Evolutionary conservation across 2,329 filamentous ascomycete species (phyloP).

Genomic region (Dactylellina sp.): DNA sequence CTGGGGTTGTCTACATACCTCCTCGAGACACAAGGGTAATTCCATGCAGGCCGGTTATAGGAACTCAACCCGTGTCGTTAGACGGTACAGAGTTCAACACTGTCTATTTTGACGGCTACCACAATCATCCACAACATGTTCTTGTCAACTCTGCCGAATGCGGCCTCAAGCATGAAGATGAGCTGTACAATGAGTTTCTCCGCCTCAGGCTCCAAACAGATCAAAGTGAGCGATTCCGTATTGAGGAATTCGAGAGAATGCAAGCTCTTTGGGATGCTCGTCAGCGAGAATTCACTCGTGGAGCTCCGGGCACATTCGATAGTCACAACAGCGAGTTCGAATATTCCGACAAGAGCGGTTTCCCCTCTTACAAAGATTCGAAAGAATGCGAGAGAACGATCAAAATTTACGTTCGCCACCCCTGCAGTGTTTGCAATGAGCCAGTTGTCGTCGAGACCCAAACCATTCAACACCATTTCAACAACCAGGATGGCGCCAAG

Average conservation of each 20-base stretch:
- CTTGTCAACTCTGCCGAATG: neutral
- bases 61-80: neutral
- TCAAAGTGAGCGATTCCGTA: constrained; percentile 32
- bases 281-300: constrained; percentile 9
- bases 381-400: constrained; percentile 17
- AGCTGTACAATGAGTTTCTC: constrained; percentile 20
- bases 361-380: neutral
- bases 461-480: constrained; percentile 28
- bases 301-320: constrained; percentile 8
- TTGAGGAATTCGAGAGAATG: constrained; percentile 44
- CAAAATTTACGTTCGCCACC: constrained; percentile 43
- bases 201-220: constrained; percentile 25
- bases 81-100: constrained; percentile 1
- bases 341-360: neutral
- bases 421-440: constrained; percentile 39
- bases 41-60: constrained; percentile 22
- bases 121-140: neutral
- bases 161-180: constrained; percentile 7
- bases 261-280: constrained; percentile 35
- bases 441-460: constrained; percentile 38
- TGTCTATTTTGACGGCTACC: constrained; percentile 7
- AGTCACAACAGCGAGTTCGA: neutral
- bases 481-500: neutral
- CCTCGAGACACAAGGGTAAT: constrained; percentile 32
- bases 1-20: constrained; percentile 25